phyloP scores from a whole-genome alignment of 768 basidiomycete species.

The Boletus barrowsii region DNA sequence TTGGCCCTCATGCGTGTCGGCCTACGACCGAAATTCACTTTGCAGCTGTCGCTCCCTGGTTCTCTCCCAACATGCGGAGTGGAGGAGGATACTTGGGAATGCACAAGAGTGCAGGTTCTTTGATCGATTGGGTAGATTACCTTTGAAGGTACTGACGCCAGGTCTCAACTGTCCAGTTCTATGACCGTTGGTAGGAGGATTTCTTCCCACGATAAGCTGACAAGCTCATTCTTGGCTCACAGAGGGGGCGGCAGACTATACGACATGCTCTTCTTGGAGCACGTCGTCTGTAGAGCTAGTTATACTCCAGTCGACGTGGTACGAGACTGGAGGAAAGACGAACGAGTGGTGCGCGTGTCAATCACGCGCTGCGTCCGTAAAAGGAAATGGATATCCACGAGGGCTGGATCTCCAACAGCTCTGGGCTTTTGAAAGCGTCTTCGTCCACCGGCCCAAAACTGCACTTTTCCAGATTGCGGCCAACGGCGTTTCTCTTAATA shows the following conservation, averaged over 20 bases:
- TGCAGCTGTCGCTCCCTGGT: conserved; percentile 45
- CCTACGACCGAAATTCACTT: background rate
- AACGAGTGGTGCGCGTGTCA: too few species aligned
- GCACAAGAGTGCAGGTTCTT: conserved; percentile 34
- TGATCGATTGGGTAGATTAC: conserved; percentile 43
- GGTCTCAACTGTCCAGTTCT: conserved; percentile 8
- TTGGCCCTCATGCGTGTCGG: background rate
- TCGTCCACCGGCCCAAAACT: conserved; percentile 57
- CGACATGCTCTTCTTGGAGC: too few species aligned
- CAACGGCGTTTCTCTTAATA: conserved; percentile 41
- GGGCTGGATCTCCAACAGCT: too few species aligned
- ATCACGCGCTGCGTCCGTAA: too few species aligned
- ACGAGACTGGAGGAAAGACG: too few species aligned
- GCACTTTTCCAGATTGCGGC: conserved; percentile 49
- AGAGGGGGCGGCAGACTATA: conserved; percentile 57
- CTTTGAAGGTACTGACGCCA: background rate
- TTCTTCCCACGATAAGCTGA: conserved; percentile 24
- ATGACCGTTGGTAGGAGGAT: conserved; percentile 19
- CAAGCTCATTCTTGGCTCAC: background rate
- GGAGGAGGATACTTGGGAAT: conserved; percentile 42
- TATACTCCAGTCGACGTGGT: too few species aligned
- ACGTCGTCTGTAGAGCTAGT: too few species aligned
- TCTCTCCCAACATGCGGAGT: conserved; percentile 31
- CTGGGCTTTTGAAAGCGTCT: conserved; percentile 52
- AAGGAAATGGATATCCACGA: too few species aligned